These are phyloP conservation scores for Vitis hybrid DNA, from an alignment of 177 flowering plant genomes.

Conservation along the genomic window DNA sequence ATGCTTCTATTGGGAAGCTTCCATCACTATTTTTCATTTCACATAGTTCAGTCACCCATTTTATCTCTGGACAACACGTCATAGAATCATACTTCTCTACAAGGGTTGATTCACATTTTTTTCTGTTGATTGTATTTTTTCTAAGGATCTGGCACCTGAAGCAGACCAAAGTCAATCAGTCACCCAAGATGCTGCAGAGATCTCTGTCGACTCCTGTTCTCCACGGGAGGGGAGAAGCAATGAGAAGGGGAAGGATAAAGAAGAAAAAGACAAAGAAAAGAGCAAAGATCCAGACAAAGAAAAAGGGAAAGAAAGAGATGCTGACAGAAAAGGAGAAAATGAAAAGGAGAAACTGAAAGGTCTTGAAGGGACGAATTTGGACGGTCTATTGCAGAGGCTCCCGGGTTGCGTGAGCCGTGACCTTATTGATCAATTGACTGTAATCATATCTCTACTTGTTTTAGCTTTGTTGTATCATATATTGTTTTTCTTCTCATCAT, in stretches of 20 bases:
- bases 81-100: background rate
- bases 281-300: slow-evolving; percentile 70
- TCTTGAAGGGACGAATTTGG: slow-evolving; percentile 84
- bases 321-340: slow-evolving; percentile 66
- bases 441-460: slow-evolving; percentile 32
- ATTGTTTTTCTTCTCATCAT: background rate
- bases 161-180: slow-evolving; percentile 53
- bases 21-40: background rate
- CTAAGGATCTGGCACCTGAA: slow-evolving; percentile 63
- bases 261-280: slow-evolving; percentile 71
- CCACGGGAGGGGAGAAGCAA: slow-evolving; percentile 52
- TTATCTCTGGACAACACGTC: background rate
- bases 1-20: background rate
- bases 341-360: slow-evolving; percentile 88
- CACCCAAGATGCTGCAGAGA: slow-evolving; percentile 47
- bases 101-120: background rate
- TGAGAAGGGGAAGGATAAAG: slow-evolving; percentile 74
- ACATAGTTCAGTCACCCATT: background rate
- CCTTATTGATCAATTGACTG: slow-evolving; percentile 93
- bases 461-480: slow-evolving; percentile 7
- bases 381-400: slow-evolving; percentile 85
- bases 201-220: slow-evolving; percentile 44
- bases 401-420: slow-evolving; percentile 99
- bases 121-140: slow-evolving; percentile 3
- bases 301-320: slow-evolving; percentile 74